Evolutionary conservation across 2,329 filamentous ascomycete genomes (phyloP), one percentile per base, ranked within the genome.

Genomic region (Ophiostoma montium): DNA sequence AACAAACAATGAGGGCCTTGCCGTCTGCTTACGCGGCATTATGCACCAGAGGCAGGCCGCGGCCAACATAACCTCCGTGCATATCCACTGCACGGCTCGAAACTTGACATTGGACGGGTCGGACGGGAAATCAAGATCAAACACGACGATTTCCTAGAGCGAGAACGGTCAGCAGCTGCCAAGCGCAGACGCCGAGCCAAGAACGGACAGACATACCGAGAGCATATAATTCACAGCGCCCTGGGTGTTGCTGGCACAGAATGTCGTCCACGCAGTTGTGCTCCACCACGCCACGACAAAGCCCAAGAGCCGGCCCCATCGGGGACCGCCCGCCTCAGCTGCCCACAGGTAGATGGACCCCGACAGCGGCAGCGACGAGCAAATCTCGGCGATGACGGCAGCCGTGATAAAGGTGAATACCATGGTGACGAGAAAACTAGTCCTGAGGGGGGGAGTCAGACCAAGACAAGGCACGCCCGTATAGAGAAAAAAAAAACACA

Each of bases 341-440:
- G 73, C 75, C 75, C 75, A 79, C 56, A 78, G 75, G 55, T 79
- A 79, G 11, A 80, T 53, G 42, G 49, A 53, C 1, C 51, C 51
- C 6, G 51, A 46, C 6, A 53, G 51, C 18, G 51, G 51, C 12
- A 53, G 49, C 18, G 51, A 53, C 19, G 51, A 53, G 38, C 49
- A 53, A 43, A 53, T 53, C 38, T 53, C 49, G 31, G 50, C 52
- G 12, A 50, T 50, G 4, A 53, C 49, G 10, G 50, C 50, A 2
- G 50, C 49, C 13, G 47, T 49, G 44, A 46, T 46, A n/a, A 53
- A 51, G 3, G 49, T 47, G 19, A 52, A 53, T 21, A 52, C 49
- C 44, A 42, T 39, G 10, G 23, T 51, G 11, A 53, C 43, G 15
- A 53, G 27, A 39, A 47, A 53, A 13, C 46, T 51, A 12, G 51